Percentiles rank a stretch among this genome's conserved stretches.
These are phyloP conservation scores for Penicillium macrosclerotiorum DNA, from an alignment of 495 filamentous ascomycete genomes.

Conservation along the genomic window DNA sequence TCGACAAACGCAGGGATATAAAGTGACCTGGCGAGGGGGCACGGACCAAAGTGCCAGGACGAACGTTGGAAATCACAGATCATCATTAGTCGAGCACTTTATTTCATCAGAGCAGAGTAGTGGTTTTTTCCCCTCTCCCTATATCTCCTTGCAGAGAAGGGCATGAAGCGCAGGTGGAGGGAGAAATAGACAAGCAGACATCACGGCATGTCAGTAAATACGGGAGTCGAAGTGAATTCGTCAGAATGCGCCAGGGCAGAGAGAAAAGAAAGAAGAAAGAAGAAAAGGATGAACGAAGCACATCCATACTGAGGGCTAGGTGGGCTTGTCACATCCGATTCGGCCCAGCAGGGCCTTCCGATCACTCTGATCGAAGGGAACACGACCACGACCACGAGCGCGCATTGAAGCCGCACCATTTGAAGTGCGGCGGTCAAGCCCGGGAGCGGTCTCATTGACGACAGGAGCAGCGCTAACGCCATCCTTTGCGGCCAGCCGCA, in stretches of 20 bases:
- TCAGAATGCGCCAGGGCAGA: slow-evolving; percentile 17
- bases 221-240: slow-evolving; percentile 15
- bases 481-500: slow-evolving; percentile 28
- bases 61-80: slow-evolving; percentile 14
- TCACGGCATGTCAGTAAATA: slow-evolving; percentile 20
- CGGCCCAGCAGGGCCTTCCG: slow-evolving; percentile 69
- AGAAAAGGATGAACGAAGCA: slow-evolving; percentile 6
- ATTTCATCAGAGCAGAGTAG: slow-evolving; percentile 15
- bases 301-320: slow-evolving; percentile 18
- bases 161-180: background rate
- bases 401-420: slow-evolving; percentile 35
- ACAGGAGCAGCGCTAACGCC: slow-evolving; percentile 20
- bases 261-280: slow-evolving; percentile 8
- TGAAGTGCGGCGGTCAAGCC: slow-evolving; percentile 47
- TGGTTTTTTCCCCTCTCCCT: background rate
- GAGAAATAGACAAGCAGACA: slow-evolving; percentile 11
- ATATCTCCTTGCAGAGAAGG: background rate
- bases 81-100: slow-evolving; percentile 22
- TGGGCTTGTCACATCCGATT: slow-evolving; percentile 71
- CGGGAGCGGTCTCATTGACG: slow-evolving; percentile 30
- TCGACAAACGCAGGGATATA: slow-evolving; percentile 22
- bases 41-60: slow-evolving; percentile 6
- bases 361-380: slow-evolving; percentile 68
- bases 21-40: slow-evolving; percentile 13
- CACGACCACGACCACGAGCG: slow-evolving; percentile 38